Conservation (phyloP, 805 yeast species). For the Teunomyces aglyptinius region DNA sequence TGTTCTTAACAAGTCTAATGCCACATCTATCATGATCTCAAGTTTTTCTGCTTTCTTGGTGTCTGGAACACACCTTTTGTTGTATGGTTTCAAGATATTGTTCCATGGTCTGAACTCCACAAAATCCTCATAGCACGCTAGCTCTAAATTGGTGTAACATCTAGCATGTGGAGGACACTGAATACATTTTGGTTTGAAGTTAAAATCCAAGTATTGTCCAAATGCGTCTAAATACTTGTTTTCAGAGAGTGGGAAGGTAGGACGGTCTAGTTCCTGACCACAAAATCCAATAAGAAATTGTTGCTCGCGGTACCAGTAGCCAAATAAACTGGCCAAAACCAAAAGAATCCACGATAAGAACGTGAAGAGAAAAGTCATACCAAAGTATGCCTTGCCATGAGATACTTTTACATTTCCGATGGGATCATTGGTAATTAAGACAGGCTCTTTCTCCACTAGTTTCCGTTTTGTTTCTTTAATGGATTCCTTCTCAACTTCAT, state of each 20-base stretch:
- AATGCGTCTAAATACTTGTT: slow-evolving; percentile 29
- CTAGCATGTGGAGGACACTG: slow-evolving; percentile 80
- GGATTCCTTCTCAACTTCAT: background rate
- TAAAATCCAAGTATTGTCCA: slow-evolving; percentile 46
- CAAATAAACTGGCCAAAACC: slow-evolving; percentile 38
- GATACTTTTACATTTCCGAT: background rate
- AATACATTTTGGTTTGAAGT: slow-evolving; percentile 60
- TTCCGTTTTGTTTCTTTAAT: background rate
- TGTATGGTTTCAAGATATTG: slow-evolving; percentile 47
- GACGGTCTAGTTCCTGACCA: slow-evolving; percentile 54
- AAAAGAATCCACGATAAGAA: slow-evolving; percentile 21
- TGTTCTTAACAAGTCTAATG: slow-evolving; percentile 62
- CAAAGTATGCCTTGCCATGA: background rate
- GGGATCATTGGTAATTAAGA: background rate
- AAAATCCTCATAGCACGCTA: slow-evolving; percentile 73
- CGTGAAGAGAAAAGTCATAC: slow-evolving; percentile 2
- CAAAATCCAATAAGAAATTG: slow-evolving; percentile 69
- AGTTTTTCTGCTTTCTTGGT: slow-evolving; percentile 66
- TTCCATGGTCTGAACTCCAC: slow-evolving; percentile 52
- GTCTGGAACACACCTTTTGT: slow-evolving; percentile 66
- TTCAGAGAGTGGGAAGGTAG: slow-evolving; percentile 34
- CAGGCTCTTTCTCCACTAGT: background rate
- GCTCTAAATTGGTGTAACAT: slow-evolving; percentile 58
- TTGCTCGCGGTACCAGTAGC: slow-evolving; percentile 65
- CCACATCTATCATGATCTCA: slow-evolving; percentile 61